Percentiles rank a stretch among this genome's conserved stretches.
phyloP scores from a whole-genome alignment of 139 green algal species.

The Chlorella sorokiniana region DNA sequence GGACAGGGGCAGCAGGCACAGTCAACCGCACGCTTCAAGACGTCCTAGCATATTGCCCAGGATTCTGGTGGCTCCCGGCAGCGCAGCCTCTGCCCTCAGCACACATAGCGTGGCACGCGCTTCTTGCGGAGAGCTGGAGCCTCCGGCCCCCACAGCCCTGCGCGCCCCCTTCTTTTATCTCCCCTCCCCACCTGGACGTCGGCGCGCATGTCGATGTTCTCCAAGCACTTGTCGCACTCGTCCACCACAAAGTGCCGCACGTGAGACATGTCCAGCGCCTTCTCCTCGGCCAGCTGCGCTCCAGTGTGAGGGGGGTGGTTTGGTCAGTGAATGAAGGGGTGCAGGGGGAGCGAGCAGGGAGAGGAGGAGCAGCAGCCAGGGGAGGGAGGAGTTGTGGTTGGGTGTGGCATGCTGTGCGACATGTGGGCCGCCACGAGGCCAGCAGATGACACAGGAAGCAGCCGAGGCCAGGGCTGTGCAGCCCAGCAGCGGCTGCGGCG shows the following conservation, averaged over 20 bases:
- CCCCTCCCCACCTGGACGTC: conserved; percentile 80
- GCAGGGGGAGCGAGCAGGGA: not conserved
- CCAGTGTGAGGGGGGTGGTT: not conserved
- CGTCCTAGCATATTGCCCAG: too few relatives aligned
- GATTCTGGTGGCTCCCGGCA: too few relatives aligned
- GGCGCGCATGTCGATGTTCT: conserved; percentile 95
- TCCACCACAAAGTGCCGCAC: conserved; percentile 98
- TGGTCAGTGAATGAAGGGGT: not conserved
- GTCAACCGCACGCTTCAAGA: too few relatives aligned
- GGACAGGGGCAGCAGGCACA: not conserved
- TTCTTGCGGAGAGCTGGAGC: too few relatives aligned
- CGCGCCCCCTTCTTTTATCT: too few relatives aligned
- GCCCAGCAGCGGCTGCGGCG: not conserved
- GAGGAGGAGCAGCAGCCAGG: not conserved
- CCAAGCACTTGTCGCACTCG: conserved; percentile 99
- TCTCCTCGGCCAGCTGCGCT: conserved; percentile 80
- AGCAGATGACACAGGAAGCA: not conserved
- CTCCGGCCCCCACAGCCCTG: too few relatives aligned
- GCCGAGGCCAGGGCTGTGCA: not conserved
- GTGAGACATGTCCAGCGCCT: conserved; percentile 80
- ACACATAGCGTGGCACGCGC: too few relatives aligned
- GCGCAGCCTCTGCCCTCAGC: too few relatives aligned
- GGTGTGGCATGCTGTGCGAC: not conserved
- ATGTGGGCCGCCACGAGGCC: not conserved
- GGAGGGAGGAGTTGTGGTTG: not conserved